Percentiles rank a stretch among this genome's conserved stretches.
phyloP scores from a whole-genome alignment of 2,329 filamentous ascomycete genomes.

The Colletotrichum sp. region DNA sequence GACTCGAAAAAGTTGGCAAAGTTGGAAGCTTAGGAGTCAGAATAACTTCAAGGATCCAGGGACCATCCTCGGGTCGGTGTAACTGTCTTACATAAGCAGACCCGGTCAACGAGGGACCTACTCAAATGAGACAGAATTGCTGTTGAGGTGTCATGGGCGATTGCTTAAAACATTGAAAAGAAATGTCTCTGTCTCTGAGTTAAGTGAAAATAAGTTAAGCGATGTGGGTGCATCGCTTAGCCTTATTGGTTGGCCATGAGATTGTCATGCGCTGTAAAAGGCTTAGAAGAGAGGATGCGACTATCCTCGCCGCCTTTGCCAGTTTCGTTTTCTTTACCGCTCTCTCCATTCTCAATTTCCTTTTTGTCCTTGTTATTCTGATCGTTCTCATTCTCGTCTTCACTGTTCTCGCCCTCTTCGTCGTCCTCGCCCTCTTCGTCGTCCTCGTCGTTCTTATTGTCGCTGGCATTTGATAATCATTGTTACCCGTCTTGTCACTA shows the following conservation, averaged over 20 bases:
- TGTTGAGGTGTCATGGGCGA: not conserved
- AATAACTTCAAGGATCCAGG: not conserved
- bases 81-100: not conserved
- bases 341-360: not conserved
- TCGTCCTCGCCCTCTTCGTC: no score
- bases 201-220: accelerated
- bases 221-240: not conserved
- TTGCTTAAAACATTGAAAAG: not conserved
- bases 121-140: not conserved
- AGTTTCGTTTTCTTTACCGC: not conserved
- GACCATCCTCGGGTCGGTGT: not conserved
- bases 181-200: not conserved
- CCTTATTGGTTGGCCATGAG: not conserved
- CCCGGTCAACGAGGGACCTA: accelerated
- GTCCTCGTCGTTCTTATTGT: no score
- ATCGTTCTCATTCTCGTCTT: not conserved
- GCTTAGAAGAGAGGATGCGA: not conserved
- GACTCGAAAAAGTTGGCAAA: not conserved
- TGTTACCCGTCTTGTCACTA: accelerated
- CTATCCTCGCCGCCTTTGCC: not conserved
- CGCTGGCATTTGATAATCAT: no score
- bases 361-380: not conserved
- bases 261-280: not conserved
- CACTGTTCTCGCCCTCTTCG: no score
- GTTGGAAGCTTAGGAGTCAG: not conserved